Base-by-base conservation (phyloP, 2,329 filamentous ascomycete species). In the Karstenula rhodostoma region DNA sequence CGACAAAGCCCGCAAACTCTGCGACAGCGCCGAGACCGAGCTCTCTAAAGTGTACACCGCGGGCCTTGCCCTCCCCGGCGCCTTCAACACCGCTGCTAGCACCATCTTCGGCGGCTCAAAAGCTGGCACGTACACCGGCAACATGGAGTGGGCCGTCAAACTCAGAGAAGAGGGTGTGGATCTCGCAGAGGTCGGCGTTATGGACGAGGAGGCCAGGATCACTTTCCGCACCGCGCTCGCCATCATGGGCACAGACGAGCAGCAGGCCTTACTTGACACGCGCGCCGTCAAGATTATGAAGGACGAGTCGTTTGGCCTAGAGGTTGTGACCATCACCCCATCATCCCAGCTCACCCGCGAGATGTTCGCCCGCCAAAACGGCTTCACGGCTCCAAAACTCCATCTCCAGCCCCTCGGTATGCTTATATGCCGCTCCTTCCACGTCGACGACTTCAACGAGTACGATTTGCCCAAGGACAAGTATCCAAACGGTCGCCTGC, bases 41-140 rank as follows among this genome's bases (percentile, higher is more conserved):
- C 82, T 95, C 37, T 85, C 86, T 63, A 82, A 85, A 55, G 82
- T 89, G 37, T 78, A 82, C 6, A 73, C 83, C 29, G 79, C 90
- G 8, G 79, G 81, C 1, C 61, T 73, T 1, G 74, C 77, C 2
- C 81, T 96, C 6, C 93, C 94, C 0, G 94, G 94, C 0, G 78
- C 86, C 12, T 97, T 97, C 83, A 96, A 96, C 75, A 81, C 84
- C n/a, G 89, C 91, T 0, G 90, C 90, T 51, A 88, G 88, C 1
- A 86, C 85, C 10, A 80, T 96, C 0, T 92, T 91, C 69, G 87
- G 85, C 1, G 88, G 87, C 2, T 76, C 79, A 33, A 82, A 82
- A 54, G 79, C 78, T 32, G 78, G 77, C 12, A 61, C 76, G 13
- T 82, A 81, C 64, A 74, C 75, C 12, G 80, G 77, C 22, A 71